Evolutionary conservation across 2,329 filamentous ascomycete species (phyloP).

Genomic region (Fusarium tanahbumbuense): DNA sequence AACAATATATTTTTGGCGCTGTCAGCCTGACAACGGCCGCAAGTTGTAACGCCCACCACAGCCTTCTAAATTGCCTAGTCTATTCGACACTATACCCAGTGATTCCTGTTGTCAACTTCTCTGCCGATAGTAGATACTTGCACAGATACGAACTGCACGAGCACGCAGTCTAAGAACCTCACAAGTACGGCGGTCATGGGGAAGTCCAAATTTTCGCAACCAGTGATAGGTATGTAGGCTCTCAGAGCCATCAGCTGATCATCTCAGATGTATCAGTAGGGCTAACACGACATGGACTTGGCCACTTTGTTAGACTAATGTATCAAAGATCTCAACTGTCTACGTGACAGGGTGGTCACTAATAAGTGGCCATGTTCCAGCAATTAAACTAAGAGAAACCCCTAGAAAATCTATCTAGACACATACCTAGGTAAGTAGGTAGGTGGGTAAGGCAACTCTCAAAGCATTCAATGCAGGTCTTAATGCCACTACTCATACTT

Average conservation of each 20-base stretch:
- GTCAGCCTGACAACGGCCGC: neutral
- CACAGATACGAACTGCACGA: neutral
- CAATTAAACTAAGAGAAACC: neutral
- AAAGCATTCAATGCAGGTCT: neutral
- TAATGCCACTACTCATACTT: neutral
- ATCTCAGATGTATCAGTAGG: neutral
- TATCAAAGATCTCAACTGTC: neutral
- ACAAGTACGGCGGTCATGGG: neutral
- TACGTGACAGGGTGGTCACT: neutral
- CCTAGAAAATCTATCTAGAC: neutral
- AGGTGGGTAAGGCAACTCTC: neutral
- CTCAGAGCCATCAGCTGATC: slow-evolving; percentile 20
- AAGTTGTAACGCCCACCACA: neutral
- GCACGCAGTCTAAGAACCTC: neutral
- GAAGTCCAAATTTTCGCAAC: neutral
- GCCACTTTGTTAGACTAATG: slow-evolving; percentile 4
- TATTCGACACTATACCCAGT: neutral
- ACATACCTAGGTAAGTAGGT: neutral
- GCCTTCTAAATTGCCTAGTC: neutral
- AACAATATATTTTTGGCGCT: slow-evolving; percentile 13
- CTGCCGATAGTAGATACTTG: neutral
- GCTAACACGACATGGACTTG: slow-evolving; percentile 19
- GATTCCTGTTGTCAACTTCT: neutral
- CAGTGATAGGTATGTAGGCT: slow-evolving; percentile 9
- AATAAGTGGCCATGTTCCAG: neutral